Percentiles rank a stretch among this genome's conserved stretches.
Evolutionary conservation across 805 yeast genomes (phyloP).

Genomic region (Starmerella tilneyi): DNA sequence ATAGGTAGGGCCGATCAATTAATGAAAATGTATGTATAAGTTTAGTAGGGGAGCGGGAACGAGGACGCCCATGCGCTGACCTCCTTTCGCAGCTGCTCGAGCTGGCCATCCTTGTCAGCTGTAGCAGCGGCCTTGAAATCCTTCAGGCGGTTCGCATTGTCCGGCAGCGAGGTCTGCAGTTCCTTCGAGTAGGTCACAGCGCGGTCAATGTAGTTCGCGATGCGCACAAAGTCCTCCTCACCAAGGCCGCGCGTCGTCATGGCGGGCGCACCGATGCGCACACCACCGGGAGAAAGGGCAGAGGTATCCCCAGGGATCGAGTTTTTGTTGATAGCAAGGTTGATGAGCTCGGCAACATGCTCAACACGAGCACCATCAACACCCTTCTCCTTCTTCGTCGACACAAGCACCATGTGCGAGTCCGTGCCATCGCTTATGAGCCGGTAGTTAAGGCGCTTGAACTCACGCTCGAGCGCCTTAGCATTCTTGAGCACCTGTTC

Average conservation of each 20-base stretch:
- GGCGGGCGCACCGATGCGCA: conserved; percentile 96
- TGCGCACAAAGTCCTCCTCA: conserved; percentile 70
- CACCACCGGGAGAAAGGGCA: conserved; percentile 93
- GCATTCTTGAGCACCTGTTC: conserved; percentile 81
- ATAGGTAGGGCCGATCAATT: too few relatives aligned
- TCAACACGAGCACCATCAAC: conserved; percentile 97
- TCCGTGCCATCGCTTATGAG: conserved; percentile 93
- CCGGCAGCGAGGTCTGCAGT: conserved; percentile 70
- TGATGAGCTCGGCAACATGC: conserved; percentile 84
- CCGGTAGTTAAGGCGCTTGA: conserved; percentile 61
- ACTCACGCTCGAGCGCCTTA: conserved; percentile 63
- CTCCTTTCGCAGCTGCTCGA: conserved; percentile 60
- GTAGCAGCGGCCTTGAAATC: conserved; percentile 82
- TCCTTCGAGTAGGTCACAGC: conserved; percentile 68
- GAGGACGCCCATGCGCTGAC: conserved; percentile 71
- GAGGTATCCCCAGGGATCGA: conserved; percentile 96
- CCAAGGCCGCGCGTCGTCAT: conserved; percentile 96
- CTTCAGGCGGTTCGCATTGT: conserved; percentile 82
- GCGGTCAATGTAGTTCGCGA: conserved; percentile 68
- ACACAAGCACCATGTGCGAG: conserved; percentile 89
- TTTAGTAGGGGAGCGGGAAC: conserved; percentile 36
- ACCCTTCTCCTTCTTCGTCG: conserved; percentile 67
- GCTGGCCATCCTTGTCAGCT: conserved; percentile 54
- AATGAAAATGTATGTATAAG: not conserved
- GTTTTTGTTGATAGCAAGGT: conserved; percentile 94